These are phyloP conservation scores for Pulveroboletus sp. DNA, from an alignment of 768 basidiomycete genomes.

Conservation along the genomic window DNA sequence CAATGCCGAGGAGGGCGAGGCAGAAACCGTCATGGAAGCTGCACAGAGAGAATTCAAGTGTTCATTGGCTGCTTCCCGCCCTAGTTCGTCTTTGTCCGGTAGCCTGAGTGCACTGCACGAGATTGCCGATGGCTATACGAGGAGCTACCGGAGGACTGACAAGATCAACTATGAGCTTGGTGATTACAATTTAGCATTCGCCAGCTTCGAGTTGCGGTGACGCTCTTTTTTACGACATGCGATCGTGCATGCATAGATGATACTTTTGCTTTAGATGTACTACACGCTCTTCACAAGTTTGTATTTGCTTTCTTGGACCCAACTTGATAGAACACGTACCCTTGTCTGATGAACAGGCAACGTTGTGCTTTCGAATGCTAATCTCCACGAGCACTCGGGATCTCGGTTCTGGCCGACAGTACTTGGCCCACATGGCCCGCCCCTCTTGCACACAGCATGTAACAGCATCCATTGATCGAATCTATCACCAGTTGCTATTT, in stretches of 20 bases:
- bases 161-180: slow-evolving; percentile 98
- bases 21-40: slow-evolving; percentile 57
- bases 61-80: slow-evolving; percentile 44
- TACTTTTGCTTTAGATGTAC: slow-evolving; percentile 20
- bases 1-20: slow-evolving; percentile 40
- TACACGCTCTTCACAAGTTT: slow-evolving; percentile 14
- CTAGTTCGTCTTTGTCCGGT: slow-evolving; percentile 20
- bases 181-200: slow-evolving; percentile 86
- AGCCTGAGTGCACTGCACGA: slow-evolving; percentile 13
- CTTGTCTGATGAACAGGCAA: slow-evolving; percentile 1
- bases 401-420: neutral
- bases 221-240: slow-evolving; percentile 6
- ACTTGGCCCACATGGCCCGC: neutral
- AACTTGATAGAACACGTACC: slow-evolving; percentile 13
- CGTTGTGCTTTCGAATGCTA: slow-evolving; percentile 10
- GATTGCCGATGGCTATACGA: slow-evolving; percentile 17
- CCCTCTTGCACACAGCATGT: slow-evolving; percentile 2
- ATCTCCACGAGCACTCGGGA: neutral
- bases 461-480: slow-evolving; percentile 8
- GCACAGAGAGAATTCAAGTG: slow-evolving; percentile 69
- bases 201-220: slow-evolving; percentile 67
- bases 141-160: slow-evolving; percentile 77
- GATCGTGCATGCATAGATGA: slow-evolving; percentile 13
- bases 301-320: slow-evolving; percentile 12
- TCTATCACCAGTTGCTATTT: slow-evolving; percentile 17